Conservation (phyloP, 495 filamentous ascomycete species). For the Sordaria brevicollis region DNA sequence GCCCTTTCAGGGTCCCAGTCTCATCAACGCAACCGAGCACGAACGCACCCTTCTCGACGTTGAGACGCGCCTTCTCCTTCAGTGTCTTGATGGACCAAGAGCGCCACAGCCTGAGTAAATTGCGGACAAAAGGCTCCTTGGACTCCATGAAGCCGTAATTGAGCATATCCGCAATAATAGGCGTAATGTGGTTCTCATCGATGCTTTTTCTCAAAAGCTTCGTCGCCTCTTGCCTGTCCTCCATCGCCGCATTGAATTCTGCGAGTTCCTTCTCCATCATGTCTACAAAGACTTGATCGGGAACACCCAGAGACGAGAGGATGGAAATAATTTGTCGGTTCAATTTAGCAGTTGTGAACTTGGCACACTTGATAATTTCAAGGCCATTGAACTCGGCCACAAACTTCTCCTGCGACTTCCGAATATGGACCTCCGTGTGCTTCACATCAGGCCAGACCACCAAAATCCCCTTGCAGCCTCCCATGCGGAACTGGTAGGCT, state of each 20-base stretch:
- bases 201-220: conserved; percentile 58
- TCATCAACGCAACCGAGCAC: conserved; percentile 88
- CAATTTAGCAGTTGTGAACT: conserved; percentile 61
- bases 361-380: conserved; percentile 76
- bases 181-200: conserved; percentile 78
- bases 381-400: conserved; percentile 55
- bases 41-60: conserved; percentile 73
- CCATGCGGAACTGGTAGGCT: conserved; percentile 83
- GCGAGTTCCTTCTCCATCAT: conserved; percentile 56
- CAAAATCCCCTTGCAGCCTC: conserved; percentile 85
- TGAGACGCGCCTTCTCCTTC: conserved; percentile 86
- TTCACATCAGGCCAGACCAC: conserved; percentile 53
- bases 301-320: conserved; percentile 65
- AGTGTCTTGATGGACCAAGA: conserved; percentile 75
- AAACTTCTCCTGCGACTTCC: conserved; percentile 84
- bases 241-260: conserved; percentile 58
- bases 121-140: conserved; percentile 71
- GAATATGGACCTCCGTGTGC: conserved; percentile 57
- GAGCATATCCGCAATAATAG: conserved; percentile 64
- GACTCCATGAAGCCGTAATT: conserved; percentile 64
- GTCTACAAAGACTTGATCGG: conserved; percentile 51
- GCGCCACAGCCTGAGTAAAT: conserved; percentile 64
- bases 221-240: conserved; percentile 49
- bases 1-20: conserved; percentile 60
- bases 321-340: conserved; percentile 87